Conservation (phyloP, 2,329 filamentous ascomycete species). For the Diaporthe longicolla region DNA sequence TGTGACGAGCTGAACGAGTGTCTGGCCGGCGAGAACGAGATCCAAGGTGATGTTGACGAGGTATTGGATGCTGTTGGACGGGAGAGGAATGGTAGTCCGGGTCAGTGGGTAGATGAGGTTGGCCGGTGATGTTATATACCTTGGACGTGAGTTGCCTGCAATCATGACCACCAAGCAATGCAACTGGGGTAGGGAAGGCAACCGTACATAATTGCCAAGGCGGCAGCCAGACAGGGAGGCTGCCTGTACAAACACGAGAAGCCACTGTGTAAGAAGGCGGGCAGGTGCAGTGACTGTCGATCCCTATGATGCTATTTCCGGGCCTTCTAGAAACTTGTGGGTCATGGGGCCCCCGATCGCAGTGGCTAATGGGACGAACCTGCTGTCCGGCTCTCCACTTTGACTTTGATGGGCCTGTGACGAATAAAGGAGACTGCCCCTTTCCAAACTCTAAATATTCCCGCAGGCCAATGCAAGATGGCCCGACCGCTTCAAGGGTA, state of each 20-base stretch:
- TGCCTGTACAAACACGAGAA: constrained; percentile 18
- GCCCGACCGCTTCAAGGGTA: neutral
- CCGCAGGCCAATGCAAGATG: neutral
- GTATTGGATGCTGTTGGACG: constrained; percentile 16
- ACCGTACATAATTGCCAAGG: constrained; percentile 32
- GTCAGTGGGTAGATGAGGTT: neutral
- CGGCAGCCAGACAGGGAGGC: constrained; percentile 11
- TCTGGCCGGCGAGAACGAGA: constrained; percentile 13
- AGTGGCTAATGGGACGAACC: constrained; percentile 19
- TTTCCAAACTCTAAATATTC: constrained; percentile 21
- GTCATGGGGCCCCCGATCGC: neutral
- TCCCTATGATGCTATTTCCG: constrained; percentile 25
- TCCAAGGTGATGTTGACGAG: constrained; percentile 4
- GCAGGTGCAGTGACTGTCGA: constrained; percentile 18
- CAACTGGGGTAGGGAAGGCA: constrained; percentile 7
- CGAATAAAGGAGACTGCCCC: constrained; percentile 9
- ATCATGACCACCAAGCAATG: neutral
- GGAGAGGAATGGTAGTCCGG: neutral
- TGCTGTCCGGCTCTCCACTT: constrained; percentile 8
- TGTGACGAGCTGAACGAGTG: constrained; percentile 3
- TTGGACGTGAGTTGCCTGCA: neutral
- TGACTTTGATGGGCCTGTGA: constrained; percentile 7
- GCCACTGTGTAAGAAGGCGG: neutral
- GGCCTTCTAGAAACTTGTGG: constrained; percentile 22
- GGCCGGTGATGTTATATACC: neutral